Conservation (phyloP, 1,284 basidiomycete species). For the Trichosporon asahii region DNA sequence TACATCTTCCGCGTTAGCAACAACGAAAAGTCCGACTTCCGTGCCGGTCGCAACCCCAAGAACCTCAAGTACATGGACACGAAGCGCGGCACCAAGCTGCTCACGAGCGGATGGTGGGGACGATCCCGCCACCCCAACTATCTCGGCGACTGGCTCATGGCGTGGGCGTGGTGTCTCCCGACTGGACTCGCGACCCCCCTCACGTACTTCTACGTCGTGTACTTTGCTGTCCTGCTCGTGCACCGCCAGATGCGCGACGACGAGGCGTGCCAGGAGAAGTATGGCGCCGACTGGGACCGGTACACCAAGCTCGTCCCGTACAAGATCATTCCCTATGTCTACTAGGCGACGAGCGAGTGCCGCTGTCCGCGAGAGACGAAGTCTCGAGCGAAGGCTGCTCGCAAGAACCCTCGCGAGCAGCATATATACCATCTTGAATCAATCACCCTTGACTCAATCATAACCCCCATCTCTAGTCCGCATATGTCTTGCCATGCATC, state of each 20-base stretch:
- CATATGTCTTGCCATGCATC: background rate
- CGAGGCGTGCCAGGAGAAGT: constrained; percentile 85
- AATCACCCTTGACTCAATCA: too few species aligned
- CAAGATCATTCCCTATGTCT: constrained; percentile 80
- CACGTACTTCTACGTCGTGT: constrained; percentile 91
- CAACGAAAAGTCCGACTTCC: constrained; percentile 92
- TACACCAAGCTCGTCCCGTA: constrained; percentile 77
- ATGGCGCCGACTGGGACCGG: constrained; percentile 79
- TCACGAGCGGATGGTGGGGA: constrained; percentile 98
- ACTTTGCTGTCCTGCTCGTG: constrained; percentile 84
- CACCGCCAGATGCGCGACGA: constrained; percentile 91
- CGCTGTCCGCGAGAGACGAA: too few species aligned
- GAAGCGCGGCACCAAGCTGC: constrained; percentile 78
- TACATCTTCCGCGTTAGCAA: constrained; percentile 89
- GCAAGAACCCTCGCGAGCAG: background rate
- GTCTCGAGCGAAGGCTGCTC: too few species aligned
- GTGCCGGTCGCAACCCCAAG: constrained; percentile 90
- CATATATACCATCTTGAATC: constrained; percentile 21
- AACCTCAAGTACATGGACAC: constrained; percentile 82
- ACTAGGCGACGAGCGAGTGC: background rate
- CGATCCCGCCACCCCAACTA: constrained; percentile 90
- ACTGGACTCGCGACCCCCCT: constrained; percentile 88
- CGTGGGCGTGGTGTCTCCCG: constrained; percentile 76
- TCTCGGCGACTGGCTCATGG: constrained; percentile 58
- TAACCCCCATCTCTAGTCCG: background rate